phyloP scores from a whole-genome alignment of 306 rosid genomes.

The barrel medic (Medicago truncatula) region DNA sequence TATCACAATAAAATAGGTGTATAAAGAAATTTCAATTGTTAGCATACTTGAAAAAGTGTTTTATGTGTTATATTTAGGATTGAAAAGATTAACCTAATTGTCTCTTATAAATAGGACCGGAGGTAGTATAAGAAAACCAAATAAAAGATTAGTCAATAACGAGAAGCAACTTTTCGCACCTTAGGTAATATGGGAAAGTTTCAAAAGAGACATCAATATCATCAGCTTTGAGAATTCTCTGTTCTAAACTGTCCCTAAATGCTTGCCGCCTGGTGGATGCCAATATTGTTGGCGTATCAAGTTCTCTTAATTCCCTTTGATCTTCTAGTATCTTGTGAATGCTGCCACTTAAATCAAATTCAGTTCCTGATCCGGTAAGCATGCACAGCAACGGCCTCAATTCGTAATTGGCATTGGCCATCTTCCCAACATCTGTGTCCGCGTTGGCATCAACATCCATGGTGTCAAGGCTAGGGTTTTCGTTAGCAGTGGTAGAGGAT shows the following conservation, averaged over 20 bases:
- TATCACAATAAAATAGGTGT: background rate
- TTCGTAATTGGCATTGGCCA: conserved; percentile 51
- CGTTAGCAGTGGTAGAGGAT: conserved; percentile 56
- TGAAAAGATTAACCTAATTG: background rate
- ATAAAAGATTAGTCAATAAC: conserved; percentile 26
- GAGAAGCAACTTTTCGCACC: conserved; percentile 51
- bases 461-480: conserved; percentile 59
- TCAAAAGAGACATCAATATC: conserved; percentile 76
- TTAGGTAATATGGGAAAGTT: conserved; percentile 84
- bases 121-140: background rate
- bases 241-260: conserved; percentile 70
- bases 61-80: background rate
- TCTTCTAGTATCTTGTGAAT: conserved; percentile 71
- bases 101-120: background rate
- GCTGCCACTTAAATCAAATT: conserved; percentile 61
- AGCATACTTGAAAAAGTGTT: background rate
- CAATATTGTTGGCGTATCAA: conserved; percentile 58
- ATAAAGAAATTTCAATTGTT: background rate
- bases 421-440: conserved; percentile 58
- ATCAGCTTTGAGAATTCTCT: conserved; percentile 71
- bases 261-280: conserved; percentile 70
- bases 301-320: conserved; percentile 65
- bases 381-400: conserved; percentile 65
- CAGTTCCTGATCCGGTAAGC: conserved; percentile 65
- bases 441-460: conserved; percentile 59